Evolutionary conservation across 257 asterid genomes (phyloP).

Genomic region (Primulina tabacum): DNA sequence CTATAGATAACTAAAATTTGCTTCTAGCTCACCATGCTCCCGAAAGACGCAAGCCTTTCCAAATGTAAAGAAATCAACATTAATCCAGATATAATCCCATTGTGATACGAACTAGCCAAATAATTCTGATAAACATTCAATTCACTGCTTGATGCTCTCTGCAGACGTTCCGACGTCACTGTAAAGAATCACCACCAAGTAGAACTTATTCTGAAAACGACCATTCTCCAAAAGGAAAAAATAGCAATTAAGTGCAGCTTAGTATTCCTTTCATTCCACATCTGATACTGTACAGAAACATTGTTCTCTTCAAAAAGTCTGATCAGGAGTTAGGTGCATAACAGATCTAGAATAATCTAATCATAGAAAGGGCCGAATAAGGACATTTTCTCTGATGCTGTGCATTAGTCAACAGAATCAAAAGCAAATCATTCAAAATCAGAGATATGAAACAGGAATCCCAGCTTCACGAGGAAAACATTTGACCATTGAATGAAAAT

Average conservation of each 20-base stretch:
- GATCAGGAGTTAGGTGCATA: neutral
- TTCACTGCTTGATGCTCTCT: conserved; percentile 36
- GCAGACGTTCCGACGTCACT: neutral
- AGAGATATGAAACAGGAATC: neutral
- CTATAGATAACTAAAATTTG: conserved; percentile 9
- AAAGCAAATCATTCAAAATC: neutral
- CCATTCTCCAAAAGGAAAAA: neutral
- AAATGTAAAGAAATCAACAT: conserved; percentile 56
- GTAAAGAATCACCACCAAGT: neutral
- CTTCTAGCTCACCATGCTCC: conserved; percentile 47
- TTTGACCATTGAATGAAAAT: neutral
- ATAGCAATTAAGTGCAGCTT: neutral
- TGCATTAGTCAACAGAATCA: neutral
- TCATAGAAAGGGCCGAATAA: too few species aligned
- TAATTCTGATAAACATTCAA: conserved; percentile 62
- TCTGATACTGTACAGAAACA: neutral
- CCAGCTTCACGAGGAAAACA: neutral
- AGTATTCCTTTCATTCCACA: neutral
- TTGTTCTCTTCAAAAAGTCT: neutral
- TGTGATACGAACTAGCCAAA: conserved; percentile 88
- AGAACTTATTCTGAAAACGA: neutral
- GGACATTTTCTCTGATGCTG: neutral
- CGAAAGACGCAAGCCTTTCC: conserved; percentile 39
- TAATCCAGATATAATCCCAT: conserved; percentile 83
- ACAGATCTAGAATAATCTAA: neutral